Evolutionary conservation across 2,329 filamentous ascomycete species (phyloP), one percentile per base, ranked within the genome.

Genomic region (Penicillium griseofulvum): DNA sequence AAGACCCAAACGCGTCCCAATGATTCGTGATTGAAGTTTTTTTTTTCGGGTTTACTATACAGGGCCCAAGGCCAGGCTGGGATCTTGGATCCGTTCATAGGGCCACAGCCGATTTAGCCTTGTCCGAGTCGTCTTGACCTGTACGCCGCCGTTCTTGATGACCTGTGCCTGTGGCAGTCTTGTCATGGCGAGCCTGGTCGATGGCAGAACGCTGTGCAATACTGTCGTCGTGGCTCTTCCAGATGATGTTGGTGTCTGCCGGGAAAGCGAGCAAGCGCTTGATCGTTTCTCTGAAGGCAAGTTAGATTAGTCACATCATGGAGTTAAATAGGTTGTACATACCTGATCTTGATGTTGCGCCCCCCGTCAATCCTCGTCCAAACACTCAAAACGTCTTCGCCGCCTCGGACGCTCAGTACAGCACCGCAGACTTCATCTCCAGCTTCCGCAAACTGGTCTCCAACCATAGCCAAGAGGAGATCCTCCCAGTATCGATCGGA

Each of bases 401-500:
- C 93, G 68, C 92, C 96, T 59, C 94, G 84, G 60, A 99, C 90
- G 72, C 92, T 97, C 41, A 99, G 82, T 29, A 99, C 94, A 52
- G 90, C 91, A 57, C 94, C 94, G 70, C 93, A 99, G 39, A 99
- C 88, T 73, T 99, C 93, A 65, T 97, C 93, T 48, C 88, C 86
- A 36, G 91, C 92, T 70, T 97, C 94, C 49, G 86, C 84, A 71
- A 99, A 97, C 72, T 97, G 91, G 68, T 97, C 92, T 41, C 94
- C 94, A 55, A 97, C 86, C 66, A 97, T 88, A 26, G 91, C 91
- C 66, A 97, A 80, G 57, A 97, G 79, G 47, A 97, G 81, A 70
- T 97, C 90, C 78, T 99, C 94, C 91, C 94, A 99, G 75, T 96
- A 97, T 52, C 93, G 86, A 74, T 97, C 94, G 17, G 91, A 90